Conservation (phyloP, 345 rosid species). For the Angophora floribunda region DNA sequence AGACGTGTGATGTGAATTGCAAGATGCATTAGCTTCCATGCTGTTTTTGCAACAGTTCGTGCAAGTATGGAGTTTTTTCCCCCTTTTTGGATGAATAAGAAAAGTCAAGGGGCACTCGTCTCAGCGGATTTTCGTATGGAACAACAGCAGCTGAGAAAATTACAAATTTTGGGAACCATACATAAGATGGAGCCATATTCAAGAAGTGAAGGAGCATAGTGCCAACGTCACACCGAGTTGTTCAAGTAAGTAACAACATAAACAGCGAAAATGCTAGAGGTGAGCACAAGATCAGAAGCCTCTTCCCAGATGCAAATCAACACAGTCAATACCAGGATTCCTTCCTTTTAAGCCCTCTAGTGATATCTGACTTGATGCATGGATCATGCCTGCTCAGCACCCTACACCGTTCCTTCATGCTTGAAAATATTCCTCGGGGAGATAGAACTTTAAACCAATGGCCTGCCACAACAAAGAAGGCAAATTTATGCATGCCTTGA, state of each 20-base stretch:
- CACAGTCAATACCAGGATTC: not conserved
- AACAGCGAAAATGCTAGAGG: not conserved
- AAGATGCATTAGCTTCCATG: no score
- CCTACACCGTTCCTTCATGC: not conserved
- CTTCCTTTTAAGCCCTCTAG: not conserved
- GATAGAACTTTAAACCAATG: conserved; percentile 55
- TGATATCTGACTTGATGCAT: not conserved
- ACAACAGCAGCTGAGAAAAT: not conserved
- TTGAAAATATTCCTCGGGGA: conserved; percentile 70
- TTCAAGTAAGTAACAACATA: not conserved
- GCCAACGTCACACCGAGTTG: not conserved
- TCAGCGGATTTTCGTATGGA: not conserved
- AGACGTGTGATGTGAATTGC: no score
- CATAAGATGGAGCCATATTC: not conserved
- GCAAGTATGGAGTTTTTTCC: not conserved
- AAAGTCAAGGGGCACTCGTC: not conserved
- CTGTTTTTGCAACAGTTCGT: not conserved
- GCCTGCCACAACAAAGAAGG: conserved; percentile 36
- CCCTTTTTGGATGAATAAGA: not conserved
- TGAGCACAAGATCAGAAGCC: not conserved
- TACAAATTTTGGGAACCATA: not conserved
- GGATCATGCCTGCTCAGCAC: not conserved
- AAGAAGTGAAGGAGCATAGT: not conserved
- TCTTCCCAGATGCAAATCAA: not conserved
- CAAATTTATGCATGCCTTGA: not conserved